These are phyloP conservation scores for Mortierella sp. DNA, from an alignment of 371 early-diverging fungal species.

Conservation along the genomic window DNA sequence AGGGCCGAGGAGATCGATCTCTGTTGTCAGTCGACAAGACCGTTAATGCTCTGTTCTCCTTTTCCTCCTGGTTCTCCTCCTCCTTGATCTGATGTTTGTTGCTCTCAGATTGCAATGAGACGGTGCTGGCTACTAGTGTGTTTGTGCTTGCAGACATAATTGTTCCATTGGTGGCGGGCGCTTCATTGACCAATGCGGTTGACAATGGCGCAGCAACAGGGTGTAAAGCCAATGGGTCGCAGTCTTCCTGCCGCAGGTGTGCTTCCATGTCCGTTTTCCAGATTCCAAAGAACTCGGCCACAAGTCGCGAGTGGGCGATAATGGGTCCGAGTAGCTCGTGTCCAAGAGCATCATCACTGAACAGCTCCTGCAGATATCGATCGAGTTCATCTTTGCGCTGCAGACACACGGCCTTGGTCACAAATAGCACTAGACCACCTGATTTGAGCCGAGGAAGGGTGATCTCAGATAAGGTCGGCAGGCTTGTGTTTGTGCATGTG, in stretches of 20 bases:
- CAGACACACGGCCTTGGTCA: constrained; percentile 42
- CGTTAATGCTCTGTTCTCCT: background rate
- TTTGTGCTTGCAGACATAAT: background rate
- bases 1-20: too few relatives aligned
- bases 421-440: constrained; percentile 31
- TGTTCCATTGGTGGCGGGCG: background rate
- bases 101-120: background rate
- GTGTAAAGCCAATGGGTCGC: constrained; percentile 42
- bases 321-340: constrained; percentile 22
- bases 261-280: constrained; percentile 53
- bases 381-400: constrained; percentile 47
- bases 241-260: constrained; percentile 42
- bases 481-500: too few relatives aligned
- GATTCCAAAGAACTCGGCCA: constrained; percentile 52
- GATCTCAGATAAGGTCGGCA: background rate
- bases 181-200: background rate
- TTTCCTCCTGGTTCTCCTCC: constrained; percentile 1
- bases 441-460: constrained; percentile 35
- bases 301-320: constrained; percentile 45
- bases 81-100: constrained; percentile 1
- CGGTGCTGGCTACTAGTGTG: background rate
- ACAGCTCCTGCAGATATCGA: constrained; percentile 48
- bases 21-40: background rate
- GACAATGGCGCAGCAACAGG: background rate
- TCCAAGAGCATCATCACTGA: constrained; percentile 1